Evolutionary conservation across 2,329 filamentous ascomycete genomes (phyloP).

Genomic region (Tricladium varicosporioides): DNA sequence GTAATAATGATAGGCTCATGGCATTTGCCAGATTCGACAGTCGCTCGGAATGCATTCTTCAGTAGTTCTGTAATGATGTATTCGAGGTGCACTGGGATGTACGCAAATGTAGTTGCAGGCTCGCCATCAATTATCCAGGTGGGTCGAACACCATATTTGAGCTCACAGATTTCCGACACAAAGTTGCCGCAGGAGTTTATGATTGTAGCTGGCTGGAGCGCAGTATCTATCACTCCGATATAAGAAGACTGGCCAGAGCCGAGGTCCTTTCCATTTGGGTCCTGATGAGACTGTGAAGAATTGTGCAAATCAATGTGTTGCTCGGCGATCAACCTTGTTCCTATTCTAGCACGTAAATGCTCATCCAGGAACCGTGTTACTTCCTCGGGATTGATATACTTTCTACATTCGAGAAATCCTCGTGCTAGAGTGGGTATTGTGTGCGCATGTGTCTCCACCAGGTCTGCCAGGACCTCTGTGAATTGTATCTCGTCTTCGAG

Average conservation of each 20-base stretch:
- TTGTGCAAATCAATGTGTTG: constrained; percentile 92
- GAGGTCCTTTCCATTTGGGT: constrained; percentile 49
- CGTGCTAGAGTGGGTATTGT: constrained; percentile 91
- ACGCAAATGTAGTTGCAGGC: constrained; percentile 83
- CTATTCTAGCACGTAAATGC: constrained; percentile 89
- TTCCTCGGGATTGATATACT: constrained; percentile 78
- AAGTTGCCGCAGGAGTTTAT: constrained; percentile 84
- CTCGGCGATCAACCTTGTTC: constrained; percentile 89
- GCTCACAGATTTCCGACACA: constrained; percentile 93
- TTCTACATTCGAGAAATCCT: constrained; percentile 88
- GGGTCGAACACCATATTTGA: constrained; percentile 89
- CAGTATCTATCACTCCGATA: constrained; percentile 94
- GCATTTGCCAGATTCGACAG: constrained; percentile 78
- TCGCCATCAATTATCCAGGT: constrained; percentile 79
- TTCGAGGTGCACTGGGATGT: constrained; percentile 92
- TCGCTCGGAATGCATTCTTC: constrained; percentile 95
- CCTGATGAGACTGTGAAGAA: constrained; percentile 68
- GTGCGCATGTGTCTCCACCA: constrained; percentile 92
- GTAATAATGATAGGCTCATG: constrained; percentile 86
- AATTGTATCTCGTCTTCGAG: constrained; percentile 88
- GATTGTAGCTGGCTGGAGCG: constrained; percentile 75
- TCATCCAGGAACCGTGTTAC: constrained; percentile 93
- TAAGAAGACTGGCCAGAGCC: constrained; percentile 59
- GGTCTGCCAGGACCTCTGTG: constrained; percentile 86
- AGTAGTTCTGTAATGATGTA: constrained; percentile 96